A percentile compares a stretch with the other conserved stretches of the same genome.
phyloP scores from a whole-genome alignment of 1,139 yeast genomes.

The Scheffersomyces stambukii region DNA sequence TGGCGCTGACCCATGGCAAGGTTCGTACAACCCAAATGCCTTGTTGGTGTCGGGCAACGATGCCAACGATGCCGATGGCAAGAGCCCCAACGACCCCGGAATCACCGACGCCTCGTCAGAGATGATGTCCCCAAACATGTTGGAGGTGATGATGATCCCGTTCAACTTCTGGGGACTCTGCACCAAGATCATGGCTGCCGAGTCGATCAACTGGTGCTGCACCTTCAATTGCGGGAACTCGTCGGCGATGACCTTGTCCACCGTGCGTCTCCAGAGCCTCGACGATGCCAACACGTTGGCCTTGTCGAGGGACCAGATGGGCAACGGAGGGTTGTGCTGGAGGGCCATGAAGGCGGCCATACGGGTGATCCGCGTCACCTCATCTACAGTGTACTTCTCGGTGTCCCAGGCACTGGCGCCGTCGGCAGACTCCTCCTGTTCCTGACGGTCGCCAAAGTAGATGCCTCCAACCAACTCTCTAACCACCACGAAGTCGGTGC shows the following conservation, averaged over 20 bases:
- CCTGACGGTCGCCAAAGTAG: slow-evolving; percentile 92
- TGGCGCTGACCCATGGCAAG: slow-evolving; percentile 98
- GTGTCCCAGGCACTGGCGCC: slow-evolving; percentile 79
- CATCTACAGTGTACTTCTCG: slow-evolving; percentile 84
- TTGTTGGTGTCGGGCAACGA: slow-evolving; percentile 90
- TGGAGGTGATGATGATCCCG: slow-evolving; percentile 87
- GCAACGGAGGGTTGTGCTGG: slow-evolving; percentile 88
- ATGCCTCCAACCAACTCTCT: slow-evolving; percentile 98
- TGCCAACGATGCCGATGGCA: slow-evolving; percentile 95
- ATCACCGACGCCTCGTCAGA: slow-evolving; percentile 97
- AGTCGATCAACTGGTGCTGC: slow-evolving; percentile 93
- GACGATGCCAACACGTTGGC: slow-evolving; percentile 96
- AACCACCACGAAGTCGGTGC: slow-evolving; percentile 88
- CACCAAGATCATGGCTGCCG: slow-evolving; percentile 96
- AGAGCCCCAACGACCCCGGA: slow-evolving; percentile 93
- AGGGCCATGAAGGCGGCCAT: slow-evolving; percentile 98
- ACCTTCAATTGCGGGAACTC: slow-evolving; percentile 87
- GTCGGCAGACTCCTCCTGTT: slow-evolving; percentile 76
- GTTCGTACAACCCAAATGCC: slow-evolving; percentile 96
- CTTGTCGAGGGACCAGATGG: slow-evolving; percentile 94
- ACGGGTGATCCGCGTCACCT: slow-evolving; percentile 90
- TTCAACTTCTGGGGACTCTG: slow-evolving; percentile 86
- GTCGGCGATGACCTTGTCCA: slow-evolving; percentile 71
- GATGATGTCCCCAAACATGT: slow-evolving; percentile 97
- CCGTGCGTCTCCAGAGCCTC: slow-evolving; percentile 93